Evolutionary conservation across 2,329 filamentous ascomycete genomes (phyloP).

Genomic region (Trichoderma sp.): DNA sequence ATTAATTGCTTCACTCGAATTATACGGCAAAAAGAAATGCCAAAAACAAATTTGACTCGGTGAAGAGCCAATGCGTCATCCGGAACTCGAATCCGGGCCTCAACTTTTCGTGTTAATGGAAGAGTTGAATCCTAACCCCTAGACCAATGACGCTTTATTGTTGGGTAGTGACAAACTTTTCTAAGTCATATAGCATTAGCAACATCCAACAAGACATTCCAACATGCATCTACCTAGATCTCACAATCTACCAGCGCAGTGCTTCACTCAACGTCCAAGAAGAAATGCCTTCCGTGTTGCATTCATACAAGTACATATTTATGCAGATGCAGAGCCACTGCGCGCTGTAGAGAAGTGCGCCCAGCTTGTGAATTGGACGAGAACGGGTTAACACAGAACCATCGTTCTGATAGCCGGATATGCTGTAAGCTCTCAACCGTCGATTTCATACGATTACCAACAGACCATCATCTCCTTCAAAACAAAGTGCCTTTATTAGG

Average conservation of each 20-base stretch:
- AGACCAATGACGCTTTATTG: conserved; percentile 27
- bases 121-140: conserved; percentile 30
- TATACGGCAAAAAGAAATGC: not conserved
- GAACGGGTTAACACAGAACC: too few species aligned
- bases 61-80: conserved; percentile 23
- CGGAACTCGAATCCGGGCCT: conserved; percentile 30
- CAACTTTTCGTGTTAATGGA: conserved; percentile 26
- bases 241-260: not conserved
- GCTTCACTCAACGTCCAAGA: not conserved
- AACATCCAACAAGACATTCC: not conserved
- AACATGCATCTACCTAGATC: not conserved
- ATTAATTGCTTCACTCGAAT: not conserved
- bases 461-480: not conserved
- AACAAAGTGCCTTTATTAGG: not conserved
- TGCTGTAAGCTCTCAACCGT: too few species aligned
- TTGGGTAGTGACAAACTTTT: not conserved
- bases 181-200: not conserved
- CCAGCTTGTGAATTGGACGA: too few species aligned
- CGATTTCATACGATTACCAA: too few species aligned
- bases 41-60: conserved; percentile 15
- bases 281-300: not conserved
- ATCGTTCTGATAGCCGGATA: not conserved
- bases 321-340: too few species aligned
- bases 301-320: not conserved
- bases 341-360: too few species aligned